phyloP scores from a whole-genome alignment of 768 basidiomycete genomes.

The Exidia glandulosa region DNA sequence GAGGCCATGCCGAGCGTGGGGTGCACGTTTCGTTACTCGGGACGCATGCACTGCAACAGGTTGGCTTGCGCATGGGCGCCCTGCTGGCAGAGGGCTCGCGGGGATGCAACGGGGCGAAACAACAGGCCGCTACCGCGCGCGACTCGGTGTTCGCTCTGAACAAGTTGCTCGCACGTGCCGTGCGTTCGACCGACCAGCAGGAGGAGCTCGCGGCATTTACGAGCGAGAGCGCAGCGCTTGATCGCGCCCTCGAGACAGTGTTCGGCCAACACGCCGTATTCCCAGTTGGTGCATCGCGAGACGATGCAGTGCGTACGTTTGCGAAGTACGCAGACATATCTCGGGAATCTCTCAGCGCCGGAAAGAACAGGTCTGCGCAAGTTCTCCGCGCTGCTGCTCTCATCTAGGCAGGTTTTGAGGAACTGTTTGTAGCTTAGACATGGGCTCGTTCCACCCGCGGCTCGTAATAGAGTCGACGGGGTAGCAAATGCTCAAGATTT shows the following conservation, averaged over 20 bases:
- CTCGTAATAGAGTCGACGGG: too few species aligned
- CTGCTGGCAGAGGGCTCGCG: background rate
- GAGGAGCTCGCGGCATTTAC: background rate
- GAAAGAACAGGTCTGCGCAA: background rate
- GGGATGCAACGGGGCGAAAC: background rate
- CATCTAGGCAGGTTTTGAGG: too few species aligned
- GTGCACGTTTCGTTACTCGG: background rate
- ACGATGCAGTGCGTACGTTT: background rate
- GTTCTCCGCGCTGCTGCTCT: background rate
- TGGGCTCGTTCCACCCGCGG: too few species aligned
- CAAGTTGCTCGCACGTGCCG: constrained; percentile 1
- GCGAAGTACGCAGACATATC: background rate
- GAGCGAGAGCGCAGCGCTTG: background rate
- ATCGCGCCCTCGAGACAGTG: background rate
- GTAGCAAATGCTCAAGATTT: too few species aligned
- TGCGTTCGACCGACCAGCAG: background rate
- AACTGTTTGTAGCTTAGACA: too few species aligned
- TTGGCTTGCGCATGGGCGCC: background rate
- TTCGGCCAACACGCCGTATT: background rate
- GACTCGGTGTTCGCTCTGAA: background rate
- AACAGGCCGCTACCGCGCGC: background rate
- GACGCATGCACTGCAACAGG: background rate
- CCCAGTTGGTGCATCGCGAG: background rate
- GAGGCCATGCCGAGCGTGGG: background rate
- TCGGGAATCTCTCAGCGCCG: background rate